Evolutionary conservation across 2,329 filamentous ascomycete species (phyloP).

Genomic region (Teratosphaeriaceae sp.): DNA sequence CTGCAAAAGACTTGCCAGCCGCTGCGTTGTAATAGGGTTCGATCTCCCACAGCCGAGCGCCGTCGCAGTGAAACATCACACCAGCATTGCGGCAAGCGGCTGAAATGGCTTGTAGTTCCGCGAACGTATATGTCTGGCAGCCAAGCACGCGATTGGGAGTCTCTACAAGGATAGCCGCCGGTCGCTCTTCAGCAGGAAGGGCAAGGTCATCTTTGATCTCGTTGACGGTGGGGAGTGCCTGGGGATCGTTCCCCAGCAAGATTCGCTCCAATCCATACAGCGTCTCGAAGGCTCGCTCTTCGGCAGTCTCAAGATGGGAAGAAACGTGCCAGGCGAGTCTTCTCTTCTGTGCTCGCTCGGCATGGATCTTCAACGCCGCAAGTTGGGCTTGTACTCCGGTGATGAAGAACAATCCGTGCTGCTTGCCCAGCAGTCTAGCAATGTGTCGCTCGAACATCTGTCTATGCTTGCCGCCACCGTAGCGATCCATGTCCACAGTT

Average conservation of each 20-base stretch:
- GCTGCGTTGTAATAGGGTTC: conserved; percentile 17
- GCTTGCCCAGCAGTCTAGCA: conserved; percentile 15
- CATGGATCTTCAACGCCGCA: conserved; percentile 14
- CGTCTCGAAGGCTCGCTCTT: conserved; percentile 11
- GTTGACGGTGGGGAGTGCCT: conserved; percentile 11
- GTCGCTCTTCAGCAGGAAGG: conserved; percentile 8
- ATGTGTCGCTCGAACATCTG: conserved; percentile 17
- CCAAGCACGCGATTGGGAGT: conserved; percentile 19
- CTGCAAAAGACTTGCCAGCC: conserved; percentile 13
- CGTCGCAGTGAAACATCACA: conserved; percentile 17
- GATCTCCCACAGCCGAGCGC: conserved; percentile 21
- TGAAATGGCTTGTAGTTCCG: conserved; percentile 14
- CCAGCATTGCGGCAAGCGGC: conserved; percentile 9
- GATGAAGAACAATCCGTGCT: conserved; percentile 19
- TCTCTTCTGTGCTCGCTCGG: conserved; percentile 5
- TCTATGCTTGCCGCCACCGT: conserved; percentile 15
- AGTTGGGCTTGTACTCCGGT: conserved; percentile 21
- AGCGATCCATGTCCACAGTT: conserved; percentile 14
- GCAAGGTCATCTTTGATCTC: conserved; percentile 12
- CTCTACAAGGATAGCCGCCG: conserved; percentile 16
- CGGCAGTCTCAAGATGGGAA: conserved; percentile 16
- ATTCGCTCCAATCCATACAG: conserved; percentile 15
- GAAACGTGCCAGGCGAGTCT: conserved; percentile 17
- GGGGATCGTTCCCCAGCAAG: conserved; percentile 7
- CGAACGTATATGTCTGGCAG: conserved; percentile 16